These are phyloP conservation scores for Trametes versicolor DNA, from an alignment of 1,284 basidiomycete species.

Conservation along the genomic window DNA sequence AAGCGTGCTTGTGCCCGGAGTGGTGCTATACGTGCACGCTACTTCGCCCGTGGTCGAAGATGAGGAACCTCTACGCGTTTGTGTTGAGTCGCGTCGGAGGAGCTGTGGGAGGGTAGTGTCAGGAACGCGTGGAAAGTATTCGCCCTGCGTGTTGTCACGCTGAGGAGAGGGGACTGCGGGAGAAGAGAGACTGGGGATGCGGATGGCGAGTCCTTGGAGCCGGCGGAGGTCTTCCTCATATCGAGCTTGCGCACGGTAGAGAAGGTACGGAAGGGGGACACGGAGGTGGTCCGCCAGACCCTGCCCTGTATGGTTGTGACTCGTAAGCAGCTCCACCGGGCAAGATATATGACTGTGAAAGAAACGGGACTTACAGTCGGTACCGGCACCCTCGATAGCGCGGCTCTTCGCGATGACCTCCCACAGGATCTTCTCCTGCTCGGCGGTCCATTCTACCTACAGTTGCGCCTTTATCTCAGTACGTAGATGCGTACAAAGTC, in stretches of 20 bases:
- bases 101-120: slow-evolving; percentile 29
- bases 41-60: slow-evolving; percentile 16
- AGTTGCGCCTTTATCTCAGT: slow-evolving; percentile 30
- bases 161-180: slow-evolving; percentile 40
- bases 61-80: slow-evolving; percentile 23
- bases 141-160: slow-evolving; percentile 23
- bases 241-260: slow-evolving; percentile 80
- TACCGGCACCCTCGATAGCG: slow-evolving; percentile 69
- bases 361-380: slow-evolving; percentile 70
- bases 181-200: slow-evolving; percentile 38
- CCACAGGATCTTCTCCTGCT: slow-evolving; percentile 86
- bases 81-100: slow-evolving; percentile 23
- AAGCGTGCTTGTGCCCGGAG: slow-evolving; percentile 30
- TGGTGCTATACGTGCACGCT: slow-evolving; percentile 29
- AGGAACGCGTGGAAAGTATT: slow-evolving; percentile 36
- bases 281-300: slow-evolving; percentile 79
- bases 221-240: slow-evolving; percentile 85
- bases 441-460: slow-evolving; percentile 82
- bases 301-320: slow-evolving; percentile 64
- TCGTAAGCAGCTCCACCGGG: background rate
- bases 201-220: slow-evolving; percentile 61
- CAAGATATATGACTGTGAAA: background rate
- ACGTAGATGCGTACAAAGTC: background rate
- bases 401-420: slow-evolving; percentile 82
- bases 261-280: slow-evolving; percentile 82